These are phyloP conservation scores for Diaporthe batatas DNA, from an alignment of 2,329 filamentous ascomycete species.

Conservation along the genomic window DNA sequence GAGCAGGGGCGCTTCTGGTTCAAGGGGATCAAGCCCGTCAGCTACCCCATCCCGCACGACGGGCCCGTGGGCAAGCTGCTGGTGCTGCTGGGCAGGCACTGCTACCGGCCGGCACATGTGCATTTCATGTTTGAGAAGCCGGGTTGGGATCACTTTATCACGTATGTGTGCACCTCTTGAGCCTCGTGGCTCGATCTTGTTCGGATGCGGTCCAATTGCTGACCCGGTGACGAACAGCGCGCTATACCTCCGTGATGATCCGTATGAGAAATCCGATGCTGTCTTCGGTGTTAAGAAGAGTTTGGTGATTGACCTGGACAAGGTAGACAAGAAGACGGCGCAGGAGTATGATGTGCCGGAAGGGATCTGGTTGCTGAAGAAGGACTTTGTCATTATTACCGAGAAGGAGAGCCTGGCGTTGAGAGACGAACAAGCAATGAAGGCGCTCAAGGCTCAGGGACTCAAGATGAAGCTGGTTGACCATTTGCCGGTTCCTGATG, in stretches of 20 bases:
- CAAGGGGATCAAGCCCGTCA: constrained; percentile 84
- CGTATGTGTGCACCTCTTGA: constrained; percentile 69
- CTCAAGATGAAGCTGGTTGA: constrained; percentile 79
- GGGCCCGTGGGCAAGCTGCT: constrained; percentile 84
- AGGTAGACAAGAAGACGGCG: constrained; percentile 65
- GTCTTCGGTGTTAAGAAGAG: constrained; percentile 91
- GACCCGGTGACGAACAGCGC: constrained; percentile 62
- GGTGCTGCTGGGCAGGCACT: constrained; percentile 76
- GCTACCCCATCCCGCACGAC: constrained; percentile 87
- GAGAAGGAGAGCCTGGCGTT: constrained; percentile 76
- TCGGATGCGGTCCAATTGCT: constrained; percentile 4
- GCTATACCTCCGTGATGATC: constrained; percentile 81
- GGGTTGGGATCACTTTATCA: constrained; percentile 84
- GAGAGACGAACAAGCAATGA: constrained; percentile 72
- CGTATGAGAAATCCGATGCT: constrained; percentile 85
- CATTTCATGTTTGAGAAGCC: constrained; percentile 91
- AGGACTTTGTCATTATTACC: constrained; percentile 84
- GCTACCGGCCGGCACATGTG: constrained; percentile 82
- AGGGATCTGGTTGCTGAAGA: constrained; percentile 73
- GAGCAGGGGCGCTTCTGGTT: constrained; percentile 85
- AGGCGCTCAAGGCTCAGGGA: constrained; percentile 76
- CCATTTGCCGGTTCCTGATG: constrained; percentile 80
- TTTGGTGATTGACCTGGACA: constrained; percentile 74
- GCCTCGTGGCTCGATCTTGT: background rate
- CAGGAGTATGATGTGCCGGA: constrained; percentile 73